Percentiles rank a stretch among this genome's conserved stretches.
phyloP scores from a whole-genome alignment of 1,139 yeast species.

The Yamadazyma jaroonii region DNA sequence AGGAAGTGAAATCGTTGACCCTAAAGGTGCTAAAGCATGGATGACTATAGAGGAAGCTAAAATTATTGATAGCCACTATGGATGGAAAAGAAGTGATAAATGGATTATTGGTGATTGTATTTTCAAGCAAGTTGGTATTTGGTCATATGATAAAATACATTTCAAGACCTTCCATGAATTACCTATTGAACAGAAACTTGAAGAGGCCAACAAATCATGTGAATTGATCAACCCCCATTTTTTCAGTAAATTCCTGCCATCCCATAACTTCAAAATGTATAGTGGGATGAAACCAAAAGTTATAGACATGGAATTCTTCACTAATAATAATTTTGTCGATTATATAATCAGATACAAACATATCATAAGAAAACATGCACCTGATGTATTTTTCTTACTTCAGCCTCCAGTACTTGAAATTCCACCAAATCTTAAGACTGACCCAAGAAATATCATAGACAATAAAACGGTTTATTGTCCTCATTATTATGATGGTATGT shows the following conservation, averaged over 20 bases:
- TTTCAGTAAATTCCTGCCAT: conserved; percentile 27
- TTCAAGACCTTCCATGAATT: conserved; percentile 18
- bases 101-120: conserved; percentile 80
- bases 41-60: conserved; percentile 38
- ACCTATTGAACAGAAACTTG: conserved; percentile 29
- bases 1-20: conserved; percentile 58
- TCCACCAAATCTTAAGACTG: conserved; percentile 66
- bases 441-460: conserved; percentile 53
- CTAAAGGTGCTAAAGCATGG: conserved; percentile 73
- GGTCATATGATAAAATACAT: conserved; percentile 48
- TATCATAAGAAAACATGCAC: conserved; percentile 44
- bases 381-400: conserved; percentile 56
- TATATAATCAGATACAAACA: conserved; percentile 51
- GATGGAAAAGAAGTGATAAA: conserved; percentile 58
- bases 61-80: conserved; percentile 56
- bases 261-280: conserved; percentile 19
- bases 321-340: conserved; percentile 59
- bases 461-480: conserved; percentile 71
- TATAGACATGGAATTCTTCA: conserved; percentile 58
- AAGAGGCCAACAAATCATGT: conserved; percentile 24
- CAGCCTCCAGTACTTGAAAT: conserved; percentile 82
- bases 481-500: conserved; percentile 92
- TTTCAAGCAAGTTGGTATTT: conserved; percentile 75
- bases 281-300: conserved; percentile 23
- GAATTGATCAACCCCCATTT: conserved; percentile 28